Base-by-base conservation (phyloP, 805 yeast genomes). In the Kuraishia cidri region DNA sequence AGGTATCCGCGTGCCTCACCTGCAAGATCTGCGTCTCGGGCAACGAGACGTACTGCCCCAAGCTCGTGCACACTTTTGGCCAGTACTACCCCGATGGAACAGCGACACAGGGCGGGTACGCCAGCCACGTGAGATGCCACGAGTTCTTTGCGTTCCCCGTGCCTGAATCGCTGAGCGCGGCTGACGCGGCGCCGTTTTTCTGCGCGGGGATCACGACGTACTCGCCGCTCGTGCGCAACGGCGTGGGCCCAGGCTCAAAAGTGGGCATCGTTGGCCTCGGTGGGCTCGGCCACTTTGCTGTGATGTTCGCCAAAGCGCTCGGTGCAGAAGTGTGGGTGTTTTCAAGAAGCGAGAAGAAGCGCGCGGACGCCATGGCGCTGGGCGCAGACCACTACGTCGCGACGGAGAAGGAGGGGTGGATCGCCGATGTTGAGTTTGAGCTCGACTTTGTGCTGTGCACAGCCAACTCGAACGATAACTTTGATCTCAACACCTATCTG, bases 151-250 rank as follows among this genome's bases (percentile, higher is more conserved):
- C 67, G 3, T 66, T 80, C 58, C 73, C 73, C 31, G 69, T 80
- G 37, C 87, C 90, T 29, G 70, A 69, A 10, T 54, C 44, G 10
- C 44, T 76, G 29, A 62, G 67, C 24, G 60, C 72, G 29, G 72
- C 64, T 23, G 57, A 62, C 20, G 84, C 74, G 19, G 87, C 86
- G 4, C 87, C 88, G 33, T 58, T 81, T 56, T 57, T 79, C 60
- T 81, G 90, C 61, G 90, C 85, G 35, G 90, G 90, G 34, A 59
- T 78, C 49, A 81, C 90, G 8, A 77, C 74, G 10, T 80, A 60
- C 58, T 69, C 83, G 5, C 88, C 90, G 34, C 56, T 81, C 42
- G 60, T 67, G 36, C 64, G 77, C 54, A 60, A 61, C 36, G 42
- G 54, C 29, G 33, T 39, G 31, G 56, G 55, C 24, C 44, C 49